Evolutionary conservation across 2,329 filamentous ascomycete species (phyloP).

Genomic region (Plenodomus tracheiphilus): DNA sequence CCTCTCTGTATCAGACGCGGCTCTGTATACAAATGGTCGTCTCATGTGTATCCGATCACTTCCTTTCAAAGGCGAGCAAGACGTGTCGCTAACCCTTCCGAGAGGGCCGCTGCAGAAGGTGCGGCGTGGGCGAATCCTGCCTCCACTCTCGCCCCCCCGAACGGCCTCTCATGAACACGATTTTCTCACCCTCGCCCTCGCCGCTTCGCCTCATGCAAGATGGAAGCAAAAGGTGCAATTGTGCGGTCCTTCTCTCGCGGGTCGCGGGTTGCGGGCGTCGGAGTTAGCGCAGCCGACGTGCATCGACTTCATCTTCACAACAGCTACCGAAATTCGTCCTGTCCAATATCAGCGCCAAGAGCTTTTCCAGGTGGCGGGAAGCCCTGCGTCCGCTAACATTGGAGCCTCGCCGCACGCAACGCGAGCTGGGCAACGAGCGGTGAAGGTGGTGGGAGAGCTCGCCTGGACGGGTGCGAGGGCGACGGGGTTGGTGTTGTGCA

Average conservation of each 20-base stretch:
- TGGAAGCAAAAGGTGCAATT: constrained; percentile 3
- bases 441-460: constrained; percentile 5
- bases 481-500: constrained; percentile 1
- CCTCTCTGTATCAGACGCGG: constrained; percentile 14
- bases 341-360: constrained; percentile 29
- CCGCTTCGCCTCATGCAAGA: constrained; percentile 5
- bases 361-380: neutral
- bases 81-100: constrained; percentile 14
- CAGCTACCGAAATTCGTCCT: constrained; percentile 17
- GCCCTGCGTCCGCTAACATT: constrained; percentile 5
- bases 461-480: neutral
- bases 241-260: constrained; percentile 21
- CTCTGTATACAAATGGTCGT: constrained; percentile 24
- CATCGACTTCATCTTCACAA: constrained; percentile 15
- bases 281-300: constrained; percentile 24
- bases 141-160: constrained; percentile 9
- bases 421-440: constrained; percentile 11
- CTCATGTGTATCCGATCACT: constrained; percentile 23
- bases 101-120: constrained; percentile 14
- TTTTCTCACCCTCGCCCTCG: constrained; percentile 5
- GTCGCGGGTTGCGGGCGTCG: constrained; percentile 25
- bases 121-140: constrained; percentile 15
- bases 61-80: neutral
- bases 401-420: constrained; percentile 12
- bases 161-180: constrained; percentile 11